Evolutionary conservation across 306 rosid species (phyloP), one percentile per base, ranked within the genome.

Genomic region (peach (Prunus persica)): DNA sequence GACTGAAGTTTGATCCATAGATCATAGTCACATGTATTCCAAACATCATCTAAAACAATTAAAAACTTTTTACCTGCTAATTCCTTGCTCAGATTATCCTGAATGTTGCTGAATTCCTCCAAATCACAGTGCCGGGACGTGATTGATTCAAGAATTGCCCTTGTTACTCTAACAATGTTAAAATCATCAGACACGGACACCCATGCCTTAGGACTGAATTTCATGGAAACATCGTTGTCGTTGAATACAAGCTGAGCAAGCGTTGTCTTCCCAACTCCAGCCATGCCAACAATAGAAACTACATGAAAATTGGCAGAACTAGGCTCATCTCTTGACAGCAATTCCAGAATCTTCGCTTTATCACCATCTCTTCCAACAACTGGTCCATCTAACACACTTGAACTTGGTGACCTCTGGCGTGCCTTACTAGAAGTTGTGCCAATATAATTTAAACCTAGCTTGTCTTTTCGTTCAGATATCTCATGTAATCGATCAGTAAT

Each of bases 281-380:
- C 47, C 64, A 76, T 25, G 1, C 80, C 80, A 11, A 75, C 60
- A 11, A 80, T 50, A 9, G 83, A 34, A 61, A 74, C 22, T 3
- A n/a, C 30, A 4, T 47, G 34, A n/a, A 41, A 58, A 16, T 41
- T 66, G 5, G 0, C 46, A 16, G 65, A 13, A 22, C 8, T 8
- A 15, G 15, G 11, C 13, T 69, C 77, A 5, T 20, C 25, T 1
- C 27, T 45, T 3, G 67, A 25, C 14, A 80, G 43, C 11, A 76
- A n/a, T 2, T 75, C 30, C 2, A 69, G 1, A 0, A 80, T 19
- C 32, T 11, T 15, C 1, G 13, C 0, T 25, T 14, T 67, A 0
- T 84, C 84, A 0, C 1, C 51, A 0, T 76, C 82, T 57, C 84
- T 76, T 24, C 82, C 84, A 69, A 67, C 52, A 30, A 80, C 45